These are phyloP conservation scores for Penicillium sclerotigenum DNA, from an alignment of 2,329 filamentous ascomycete species.

Conservation along the genomic window DNA sequence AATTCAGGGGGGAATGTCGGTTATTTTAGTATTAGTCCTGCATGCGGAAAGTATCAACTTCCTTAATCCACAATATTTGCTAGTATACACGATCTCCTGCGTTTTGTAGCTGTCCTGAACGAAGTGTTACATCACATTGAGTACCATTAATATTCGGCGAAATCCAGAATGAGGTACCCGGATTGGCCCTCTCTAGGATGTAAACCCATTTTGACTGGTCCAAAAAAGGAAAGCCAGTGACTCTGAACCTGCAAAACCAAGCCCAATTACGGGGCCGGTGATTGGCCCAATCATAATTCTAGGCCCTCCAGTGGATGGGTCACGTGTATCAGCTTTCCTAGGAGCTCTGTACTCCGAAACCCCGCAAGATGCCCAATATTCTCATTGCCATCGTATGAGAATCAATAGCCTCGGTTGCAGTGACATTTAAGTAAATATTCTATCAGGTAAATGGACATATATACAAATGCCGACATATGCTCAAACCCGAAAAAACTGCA, in stretches of 20 bases:
- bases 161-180: slow-evolving; percentile 4
- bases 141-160: neutral
- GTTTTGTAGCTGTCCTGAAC: neutral
- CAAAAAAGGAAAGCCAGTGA: neutral
- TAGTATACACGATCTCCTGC: neutral
- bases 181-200: neutral
- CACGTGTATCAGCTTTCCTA: neutral
- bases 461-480: slow-evolving; percentile 6
- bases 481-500: neutral
- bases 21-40: neutral
- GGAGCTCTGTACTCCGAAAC: slow-evolving; percentile 12
- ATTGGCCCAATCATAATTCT: slow-evolving; percentile 4
- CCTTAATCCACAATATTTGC: neutral
- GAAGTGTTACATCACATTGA: neutral
- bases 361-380: slow-evolving; percentile 11
- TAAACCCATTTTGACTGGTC: neutral
- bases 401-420: neutral
- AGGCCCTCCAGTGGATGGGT: slow-evolving; percentile 3
- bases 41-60: neutral
- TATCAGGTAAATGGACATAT: neutral
- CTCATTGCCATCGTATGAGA: neutral
- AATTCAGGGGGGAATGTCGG: neutral
- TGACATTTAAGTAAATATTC: neutral
- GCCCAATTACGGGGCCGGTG: neutral
- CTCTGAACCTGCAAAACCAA: neutral